Percentiles rank a stretch among this genome's conserved stretches.
Evolutionary conservation across 495 filamentous ascomycete species (phyloP).

Genomic region (Talaromyces borbonicus): DNA sequence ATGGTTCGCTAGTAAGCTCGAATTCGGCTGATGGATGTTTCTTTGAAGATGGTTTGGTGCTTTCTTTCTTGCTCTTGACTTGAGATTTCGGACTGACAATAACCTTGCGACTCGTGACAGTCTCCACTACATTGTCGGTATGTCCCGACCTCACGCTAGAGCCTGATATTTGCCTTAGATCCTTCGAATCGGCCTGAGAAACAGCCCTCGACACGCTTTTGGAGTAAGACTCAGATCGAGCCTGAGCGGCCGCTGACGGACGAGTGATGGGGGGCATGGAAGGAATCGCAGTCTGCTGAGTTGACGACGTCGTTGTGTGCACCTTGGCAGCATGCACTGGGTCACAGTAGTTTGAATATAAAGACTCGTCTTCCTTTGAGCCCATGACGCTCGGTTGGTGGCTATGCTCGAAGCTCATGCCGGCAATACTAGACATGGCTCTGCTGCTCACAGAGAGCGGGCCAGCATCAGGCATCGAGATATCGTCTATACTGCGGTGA

Average conservation of each 20-base stretch:
- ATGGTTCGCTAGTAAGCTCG: slow-evolving; percentile 3
- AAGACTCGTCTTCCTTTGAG: slow-evolving; percentile 26
- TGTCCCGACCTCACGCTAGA: slow-evolving; percentile 21
- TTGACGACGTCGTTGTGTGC: slow-evolving; percentile 21
- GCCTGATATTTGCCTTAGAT: slow-evolving; percentile 22
- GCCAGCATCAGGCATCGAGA: slow-evolving; percentile 42
- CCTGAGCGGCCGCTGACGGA: slow-evolving; percentile 24
- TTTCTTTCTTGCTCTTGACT: slow-evolving; percentile 36
- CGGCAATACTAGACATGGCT: slow-evolving; percentile 33
- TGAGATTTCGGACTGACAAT: slow-evolving; percentile 25
- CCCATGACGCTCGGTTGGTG: slow-evolving; percentile 32
- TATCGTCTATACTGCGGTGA: slow-evolving; percentile 34
- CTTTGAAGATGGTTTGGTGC: slow-evolving; percentile 12
- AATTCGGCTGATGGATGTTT: slow-evolving; percentile 7
- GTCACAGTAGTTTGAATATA: slow-evolving; percentile 25
- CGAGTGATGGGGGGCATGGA: slow-evolving; percentile 11
- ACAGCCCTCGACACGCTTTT: slow-evolving; percentile 14
- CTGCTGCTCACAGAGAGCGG: slow-evolving; percentile 34
- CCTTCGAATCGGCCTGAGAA: slow-evolving; percentile 18
- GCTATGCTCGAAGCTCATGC: slow-evolving; percentile 35
- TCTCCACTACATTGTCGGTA: slow-evolving; percentile 9
- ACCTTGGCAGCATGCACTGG: slow-evolving; percentile 33
- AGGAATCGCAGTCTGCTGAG: slow-evolving; percentile 32
- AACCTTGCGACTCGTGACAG: slow-evolving; percentile 13
- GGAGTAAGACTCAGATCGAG: slow-evolving; percentile 22